Evolutionary conservation across 2,329 filamentous ascomycete species (phyloP).

Genomic region (Fusarium sarcochroum): DNA sequence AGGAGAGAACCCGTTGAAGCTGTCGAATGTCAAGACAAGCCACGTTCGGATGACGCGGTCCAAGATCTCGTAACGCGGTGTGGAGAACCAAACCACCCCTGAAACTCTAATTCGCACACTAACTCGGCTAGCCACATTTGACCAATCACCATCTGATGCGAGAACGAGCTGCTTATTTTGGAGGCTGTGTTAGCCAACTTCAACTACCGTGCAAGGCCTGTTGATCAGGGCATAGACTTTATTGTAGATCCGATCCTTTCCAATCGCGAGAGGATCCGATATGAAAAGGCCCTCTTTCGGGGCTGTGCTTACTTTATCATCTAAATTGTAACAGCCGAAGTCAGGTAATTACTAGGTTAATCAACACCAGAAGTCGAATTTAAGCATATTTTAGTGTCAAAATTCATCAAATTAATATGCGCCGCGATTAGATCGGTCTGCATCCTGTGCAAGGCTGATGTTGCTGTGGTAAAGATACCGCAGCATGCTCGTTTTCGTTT

Average conservation of each 20-base stretch:
- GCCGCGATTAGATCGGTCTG: background rate
- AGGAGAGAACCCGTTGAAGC: background rate
- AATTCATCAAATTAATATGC: background rate
- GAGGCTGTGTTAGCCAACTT: background rate
- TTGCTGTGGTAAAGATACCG: background rate
- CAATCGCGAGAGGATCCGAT: background rate
- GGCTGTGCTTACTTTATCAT: background rate
- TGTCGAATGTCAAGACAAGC: background rate
- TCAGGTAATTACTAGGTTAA: background rate
- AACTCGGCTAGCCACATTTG: background rate
- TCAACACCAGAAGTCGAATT: background rate
- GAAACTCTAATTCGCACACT: background rate
- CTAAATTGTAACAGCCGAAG: background rate
- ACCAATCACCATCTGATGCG: background rate
- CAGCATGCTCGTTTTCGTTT: slow-evolving; percentile 2
- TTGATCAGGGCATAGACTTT: background rate
- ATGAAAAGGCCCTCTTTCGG: background rate
- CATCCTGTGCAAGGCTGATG: background rate
- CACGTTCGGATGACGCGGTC: background rate
- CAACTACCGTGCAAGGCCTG: background rate
- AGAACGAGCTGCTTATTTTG: background rate
- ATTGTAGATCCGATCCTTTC: background rate
- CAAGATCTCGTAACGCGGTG: background rate
- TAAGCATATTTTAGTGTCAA: background rate
- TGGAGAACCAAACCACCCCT: background rate